These are phyloP conservation scores for Teratosphaeria zuluensis DNA, from an alignment of 2,329 filamentous ascomycete genomes.

Conservation along the genomic window DNA sequence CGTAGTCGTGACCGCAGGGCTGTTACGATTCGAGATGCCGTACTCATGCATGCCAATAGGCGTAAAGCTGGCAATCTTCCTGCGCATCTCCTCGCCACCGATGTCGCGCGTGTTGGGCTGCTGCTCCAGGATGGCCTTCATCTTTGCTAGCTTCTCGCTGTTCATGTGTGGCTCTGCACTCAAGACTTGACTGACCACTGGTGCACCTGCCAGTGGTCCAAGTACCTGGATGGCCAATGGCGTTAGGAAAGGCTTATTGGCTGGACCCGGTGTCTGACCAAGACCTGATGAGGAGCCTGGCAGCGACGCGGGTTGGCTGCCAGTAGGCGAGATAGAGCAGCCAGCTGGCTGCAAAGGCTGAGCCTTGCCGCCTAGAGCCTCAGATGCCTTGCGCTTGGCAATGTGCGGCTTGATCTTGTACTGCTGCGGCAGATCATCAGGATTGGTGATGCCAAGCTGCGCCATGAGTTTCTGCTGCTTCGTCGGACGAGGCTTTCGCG, in stretches of 20 bases:
- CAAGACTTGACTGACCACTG: constrained; percentile 16
- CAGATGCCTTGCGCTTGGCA: constrained; percentile 53
- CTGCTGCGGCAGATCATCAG: constrained; percentile 78
- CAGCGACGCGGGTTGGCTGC: constrained; percentile 1
- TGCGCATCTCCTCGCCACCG: constrained; percentile 10
- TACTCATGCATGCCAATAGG: constrained; percentile 11
- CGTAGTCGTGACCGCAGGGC: constrained; percentile 8
- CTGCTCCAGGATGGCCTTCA: constrained; percentile 12
- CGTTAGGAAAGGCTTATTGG: constrained; percentile 13
- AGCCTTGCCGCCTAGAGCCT: constrained; percentile 14
- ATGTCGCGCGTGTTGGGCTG: constrained; percentile 10
- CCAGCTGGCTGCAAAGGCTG: constrained; percentile 23
- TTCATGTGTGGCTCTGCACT: constrained; percentile 17
- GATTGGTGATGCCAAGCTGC: constrained; percentile 78
- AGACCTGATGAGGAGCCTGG: constrained; percentile 3
- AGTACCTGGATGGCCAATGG: constrained; percentile 16
- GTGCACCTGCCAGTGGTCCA: constrained; percentile 13
- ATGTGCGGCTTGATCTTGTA: constrained; percentile 69
- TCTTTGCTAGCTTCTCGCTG: constrained; percentile 18
- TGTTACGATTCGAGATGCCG: constrained; percentile 11
- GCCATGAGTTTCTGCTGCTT: constrained; percentile 93
- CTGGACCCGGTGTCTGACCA: constrained; percentile 3
- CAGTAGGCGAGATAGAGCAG: constrained; percentile 17
- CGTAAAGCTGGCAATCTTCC: constrained; percentile 6
- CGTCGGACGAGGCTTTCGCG: constrained; percentile 87